phyloP scores from a whole-genome alignment of 495 filamentous ascomycete genomes.

The Hyaloscypha bicolor region DNA sequence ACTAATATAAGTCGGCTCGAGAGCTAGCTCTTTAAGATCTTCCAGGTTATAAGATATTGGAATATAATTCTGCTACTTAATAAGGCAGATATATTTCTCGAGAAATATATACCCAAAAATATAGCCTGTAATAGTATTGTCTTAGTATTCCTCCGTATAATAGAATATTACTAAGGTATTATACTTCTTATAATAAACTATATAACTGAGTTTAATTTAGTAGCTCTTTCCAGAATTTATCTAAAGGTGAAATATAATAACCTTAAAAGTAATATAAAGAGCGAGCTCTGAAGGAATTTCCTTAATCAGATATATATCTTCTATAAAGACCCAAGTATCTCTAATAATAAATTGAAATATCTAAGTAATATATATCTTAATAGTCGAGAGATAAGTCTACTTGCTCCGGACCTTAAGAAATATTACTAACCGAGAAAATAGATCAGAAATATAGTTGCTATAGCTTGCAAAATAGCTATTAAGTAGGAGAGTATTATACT shows the following conservation, averaged over 20 bases:
- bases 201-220: slow-evolving; percentile 11
- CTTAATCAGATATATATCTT: slow-evolving; percentile 7
- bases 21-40: slow-evolving; percentile 41
- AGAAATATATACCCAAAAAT: slow-evolving; percentile 38
- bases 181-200: slow-evolving; percentile 25
- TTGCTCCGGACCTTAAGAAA: neutral
- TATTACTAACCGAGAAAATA: neutral
- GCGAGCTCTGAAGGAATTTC: slow-evolving; percentile 13
- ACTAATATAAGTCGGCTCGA: slow-evolving; percentile 36
- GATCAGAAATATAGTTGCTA: neutral
- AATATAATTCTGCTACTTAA: slow-evolving; percentile 44
- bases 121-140: slow-evolving; percentile 30
- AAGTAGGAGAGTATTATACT: neutral
- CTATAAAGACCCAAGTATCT: slow-evolving; percentile 23
- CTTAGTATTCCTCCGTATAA: slow-evolving; percentile 21
- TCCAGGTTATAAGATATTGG: slow-evolving; percentile 43
- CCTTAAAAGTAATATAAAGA: slow-evolving; percentile 2
- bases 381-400: neutral
- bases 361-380: neutral
- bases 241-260: slow-evolving; percentile 19
- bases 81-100: slow-evolving; percentile 43
- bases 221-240: slow-evolving; percentile 19
- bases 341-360: neutral
- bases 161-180: slow-evolving; percentile 26
- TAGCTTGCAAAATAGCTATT: neutral